These are phyloP conservation scores for Boletus sp. DNA, from an alignment of 768 basidiomycete species.

Conservation along the genomic window DNA sequence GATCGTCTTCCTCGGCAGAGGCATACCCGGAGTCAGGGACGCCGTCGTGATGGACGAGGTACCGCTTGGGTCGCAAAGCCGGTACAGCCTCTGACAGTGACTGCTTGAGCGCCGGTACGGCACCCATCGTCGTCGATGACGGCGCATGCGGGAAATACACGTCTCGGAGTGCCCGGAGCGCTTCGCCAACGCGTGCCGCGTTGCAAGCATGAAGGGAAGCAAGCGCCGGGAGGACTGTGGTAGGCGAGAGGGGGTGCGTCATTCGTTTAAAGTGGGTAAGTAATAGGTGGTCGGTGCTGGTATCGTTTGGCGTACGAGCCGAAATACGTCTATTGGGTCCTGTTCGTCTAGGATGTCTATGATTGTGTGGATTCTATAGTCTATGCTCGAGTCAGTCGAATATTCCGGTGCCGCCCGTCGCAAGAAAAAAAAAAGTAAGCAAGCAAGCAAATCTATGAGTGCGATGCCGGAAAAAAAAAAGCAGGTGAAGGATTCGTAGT, in stretches of 20 bases:
- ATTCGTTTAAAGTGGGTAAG: conserved; percentile 5
- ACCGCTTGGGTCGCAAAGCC: conserved; percentile 27
- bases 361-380: conserved; percentile 12
- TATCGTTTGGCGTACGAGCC: conserved; percentile 8
- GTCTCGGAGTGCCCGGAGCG: conserved; percentile 43
- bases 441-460: conserved; percentile 6
- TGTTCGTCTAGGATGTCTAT: conserved; percentile 1
- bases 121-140: conserved; percentile 1
- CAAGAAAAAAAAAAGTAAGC: background rate
- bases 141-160: conserved; percentile 50
- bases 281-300: background rate
- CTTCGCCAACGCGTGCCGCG: conserved; percentile 36
- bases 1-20: conserved; percentile 63
- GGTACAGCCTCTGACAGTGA: conserved; percentile 11
- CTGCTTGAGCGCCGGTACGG: conserved; percentile 20
- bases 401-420: background rate
- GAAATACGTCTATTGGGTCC: conserved; percentile 7
- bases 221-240: conserved; percentile 59
- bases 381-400: conserved; percentile 4
- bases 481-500: background rate
- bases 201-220: conserved; percentile 37
- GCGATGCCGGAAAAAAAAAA: background rate
- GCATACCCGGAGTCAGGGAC: conserved; percentile 79
- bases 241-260: conserved; percentile 36
- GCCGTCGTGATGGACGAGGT: conserved; percentile 38